Evolutionary conservation across 208 protist species (phyloP).

Genomic region (Leishmania aethiopica): DNA sequence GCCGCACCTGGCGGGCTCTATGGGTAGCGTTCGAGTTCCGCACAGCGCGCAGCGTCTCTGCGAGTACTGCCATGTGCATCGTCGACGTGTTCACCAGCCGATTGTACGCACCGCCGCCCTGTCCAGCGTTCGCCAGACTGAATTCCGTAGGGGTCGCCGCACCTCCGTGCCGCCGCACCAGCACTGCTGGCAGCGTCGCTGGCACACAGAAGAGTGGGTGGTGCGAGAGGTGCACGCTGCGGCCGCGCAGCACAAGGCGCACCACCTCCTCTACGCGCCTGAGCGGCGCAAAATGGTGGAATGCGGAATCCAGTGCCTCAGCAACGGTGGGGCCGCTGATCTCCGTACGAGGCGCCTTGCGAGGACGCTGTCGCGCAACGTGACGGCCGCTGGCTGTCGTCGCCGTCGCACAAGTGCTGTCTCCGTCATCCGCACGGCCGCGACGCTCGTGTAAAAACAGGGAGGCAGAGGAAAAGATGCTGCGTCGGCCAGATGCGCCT

Average conservation of each 20-base stretch:
- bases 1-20: background rate
- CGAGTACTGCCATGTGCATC: constrained; percentile 32
- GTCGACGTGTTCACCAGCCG: constrained; percentile 18
- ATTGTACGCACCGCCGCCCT: constrained; percentile 34
- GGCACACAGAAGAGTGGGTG: constrained; percentile 27
- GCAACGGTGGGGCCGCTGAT: constrained; percentile 18
- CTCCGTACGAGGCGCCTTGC: constrained; percentile 13
- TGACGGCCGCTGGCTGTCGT: background rate
- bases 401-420: background rate
- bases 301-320: constrained; percentile 20
- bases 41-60: constrained; percentile 27
- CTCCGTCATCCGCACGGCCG: background rate
- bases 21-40: constrained; percentile 1
- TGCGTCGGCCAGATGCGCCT: background rate
- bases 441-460: background rate
- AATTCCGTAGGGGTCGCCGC: constrained; percentile 18
- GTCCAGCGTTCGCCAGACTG: constrained; percentile 6
- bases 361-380: background rate
- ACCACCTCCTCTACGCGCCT: constrained; percentile 28
- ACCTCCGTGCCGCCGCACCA: background rate
- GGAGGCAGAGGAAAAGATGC: background rate
- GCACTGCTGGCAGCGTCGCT: constrained; percentile 5
- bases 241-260: constrained; percentile 21
- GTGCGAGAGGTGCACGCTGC: constrained; percentile 8
- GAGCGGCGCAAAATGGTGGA: constrained; percentile 20